A percentile compares a stretch with the other conserved stretches of the same genome.
Conservation (phyloP, 202 grass and related monocot species). For the Musa balbisiana region DNA sequence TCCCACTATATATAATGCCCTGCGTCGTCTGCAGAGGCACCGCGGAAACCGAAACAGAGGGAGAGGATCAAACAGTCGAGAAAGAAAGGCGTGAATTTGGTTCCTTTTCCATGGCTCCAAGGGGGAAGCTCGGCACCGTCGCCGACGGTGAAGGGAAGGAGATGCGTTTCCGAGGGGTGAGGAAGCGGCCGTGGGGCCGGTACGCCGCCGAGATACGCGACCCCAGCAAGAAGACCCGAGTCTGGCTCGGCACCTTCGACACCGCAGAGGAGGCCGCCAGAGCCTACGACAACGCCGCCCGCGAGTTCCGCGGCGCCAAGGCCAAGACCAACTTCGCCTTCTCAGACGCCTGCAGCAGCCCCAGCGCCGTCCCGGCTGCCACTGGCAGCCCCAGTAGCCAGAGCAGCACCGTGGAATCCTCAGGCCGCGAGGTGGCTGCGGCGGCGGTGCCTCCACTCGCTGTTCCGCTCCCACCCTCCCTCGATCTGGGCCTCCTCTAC, state of each 20-base stretch:
- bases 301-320: background rate
- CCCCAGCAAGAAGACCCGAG: slow-evolving; percentile 2
- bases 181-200: slow-evolving; percentile 2
- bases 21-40: no score
- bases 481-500: background rate
- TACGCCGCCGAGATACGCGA: slow-evolving; percentile 1
- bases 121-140: background rate
- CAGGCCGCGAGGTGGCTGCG: background rate
- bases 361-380: background rate
- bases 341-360: background rate
- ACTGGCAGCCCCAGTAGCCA: background rate
- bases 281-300: slow-evolving; percentile 9
- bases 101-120: background rate
- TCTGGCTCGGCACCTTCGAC: slow-evolving; percentile 9
- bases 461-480: background rate
- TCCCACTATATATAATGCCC: no score
- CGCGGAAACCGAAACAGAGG: no score
- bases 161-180: slow-evolving; percentile 1
- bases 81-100: no score
- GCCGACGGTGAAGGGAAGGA: background rate
- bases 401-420: slow-evolving; percentile 3
- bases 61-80: no score
- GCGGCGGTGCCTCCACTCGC: background rate
- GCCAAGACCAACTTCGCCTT: background rate
- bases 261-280: background rate